Percentiles rank a stretch among this genome's conserved stretches.
Conservation (phyloP, 768 basidiomycete genomes). For the Suillus cothurnatus region DNA sequence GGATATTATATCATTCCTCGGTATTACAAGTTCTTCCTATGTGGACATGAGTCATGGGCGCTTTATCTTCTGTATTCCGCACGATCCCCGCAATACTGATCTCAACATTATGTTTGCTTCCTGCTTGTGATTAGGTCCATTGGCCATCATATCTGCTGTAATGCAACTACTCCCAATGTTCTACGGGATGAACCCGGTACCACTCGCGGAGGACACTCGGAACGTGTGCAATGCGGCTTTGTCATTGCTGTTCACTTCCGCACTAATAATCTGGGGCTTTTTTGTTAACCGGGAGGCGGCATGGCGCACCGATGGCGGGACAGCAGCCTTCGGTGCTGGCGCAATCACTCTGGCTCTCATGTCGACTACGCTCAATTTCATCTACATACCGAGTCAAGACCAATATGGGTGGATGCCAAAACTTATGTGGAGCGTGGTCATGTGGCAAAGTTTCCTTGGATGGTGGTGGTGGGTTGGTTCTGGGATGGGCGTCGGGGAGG, state of each 20-base stretch:
- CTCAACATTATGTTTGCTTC: background rate
- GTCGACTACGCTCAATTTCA: conserved; percentile 83
- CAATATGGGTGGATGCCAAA: conserved; percentile 91
- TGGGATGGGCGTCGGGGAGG: conserved; percentile 75
- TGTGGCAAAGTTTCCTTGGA: conserved; percentile 96
- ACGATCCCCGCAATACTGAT: background rate
- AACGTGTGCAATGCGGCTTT: conserved; percentile 97
- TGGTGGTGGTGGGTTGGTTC: conserved; percentile 99
- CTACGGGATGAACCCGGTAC: conserved; percentile 37
- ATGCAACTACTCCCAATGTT: conserved; percentile 82
- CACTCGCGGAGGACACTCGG: conserved; percentile 72
- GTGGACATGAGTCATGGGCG: background rate
- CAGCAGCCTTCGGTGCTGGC: conserved; percentile 88
- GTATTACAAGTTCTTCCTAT: background rate
- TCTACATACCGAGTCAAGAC: conserved; percentile 82
- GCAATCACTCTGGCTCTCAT: conserved; percentile 82
- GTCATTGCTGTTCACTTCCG: conserved; percentile 89
- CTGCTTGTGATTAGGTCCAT: conserved; percentile 54
- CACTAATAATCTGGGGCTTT: conserved; percentile 92
- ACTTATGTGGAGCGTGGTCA: conserved; percentile 86
- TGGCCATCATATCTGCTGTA: conserved; percentile 80
- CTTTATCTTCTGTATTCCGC: background rate
- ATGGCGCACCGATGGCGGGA: conserved; percentile 97
- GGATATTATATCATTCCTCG: background rate
- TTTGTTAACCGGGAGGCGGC: conserved; percentile 87